Evolutionary conservation across 2,329 filamentous ascomycete species (phyloP).

Genomic region (Ascochyta pisi): DNA sequence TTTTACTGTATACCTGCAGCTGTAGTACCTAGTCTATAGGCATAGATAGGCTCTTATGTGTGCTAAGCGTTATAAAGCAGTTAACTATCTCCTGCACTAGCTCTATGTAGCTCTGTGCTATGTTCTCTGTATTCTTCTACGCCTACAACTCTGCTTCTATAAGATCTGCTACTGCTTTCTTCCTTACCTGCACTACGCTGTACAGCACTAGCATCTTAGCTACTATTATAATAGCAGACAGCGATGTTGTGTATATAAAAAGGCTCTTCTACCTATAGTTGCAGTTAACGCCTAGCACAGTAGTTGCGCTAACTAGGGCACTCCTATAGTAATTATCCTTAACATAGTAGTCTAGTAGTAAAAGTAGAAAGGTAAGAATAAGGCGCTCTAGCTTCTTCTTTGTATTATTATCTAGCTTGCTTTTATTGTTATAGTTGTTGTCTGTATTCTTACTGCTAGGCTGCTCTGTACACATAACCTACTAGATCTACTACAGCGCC

Average conservation of each 20-base stretch:
- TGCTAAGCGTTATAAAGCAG: constrained; percentile 1
- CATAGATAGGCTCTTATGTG: background rate
- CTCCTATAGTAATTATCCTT: constrained; percentile 11
- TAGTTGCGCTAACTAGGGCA: constrained; percentile 3
- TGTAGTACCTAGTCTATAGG: constrained; percentile 8
- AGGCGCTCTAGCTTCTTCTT: background rate
- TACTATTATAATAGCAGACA: constrained; percentile 5
- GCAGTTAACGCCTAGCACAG: constrained; percentile 8
- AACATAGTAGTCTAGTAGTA: constrained; percentile 5
- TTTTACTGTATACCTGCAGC: constrained; percentile 7
- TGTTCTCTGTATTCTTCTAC: background rate
- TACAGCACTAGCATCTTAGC: constrained; percentile 12
- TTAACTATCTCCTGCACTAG: constrained; percentile 2
- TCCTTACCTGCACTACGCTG: background rate
- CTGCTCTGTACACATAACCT: too few species aligned
- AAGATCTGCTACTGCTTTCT: background rate
- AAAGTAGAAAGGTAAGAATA: constrained; percentile 2
- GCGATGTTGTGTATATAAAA: constrained; percentile 5
- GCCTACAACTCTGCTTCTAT: background rate
- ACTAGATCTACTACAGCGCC: too few species aligned
- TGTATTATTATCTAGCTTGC: too few species aligned
- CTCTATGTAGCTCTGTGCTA: constrained; percentile 1
- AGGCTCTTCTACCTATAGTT: constrained; percentile 9
- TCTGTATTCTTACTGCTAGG: background rate
- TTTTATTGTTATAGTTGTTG: background rate